Base-by-base conservation (phyloP, 2,329 filamentous ascomycete species). In the Neocatenulostroma microsporum region DNA sequence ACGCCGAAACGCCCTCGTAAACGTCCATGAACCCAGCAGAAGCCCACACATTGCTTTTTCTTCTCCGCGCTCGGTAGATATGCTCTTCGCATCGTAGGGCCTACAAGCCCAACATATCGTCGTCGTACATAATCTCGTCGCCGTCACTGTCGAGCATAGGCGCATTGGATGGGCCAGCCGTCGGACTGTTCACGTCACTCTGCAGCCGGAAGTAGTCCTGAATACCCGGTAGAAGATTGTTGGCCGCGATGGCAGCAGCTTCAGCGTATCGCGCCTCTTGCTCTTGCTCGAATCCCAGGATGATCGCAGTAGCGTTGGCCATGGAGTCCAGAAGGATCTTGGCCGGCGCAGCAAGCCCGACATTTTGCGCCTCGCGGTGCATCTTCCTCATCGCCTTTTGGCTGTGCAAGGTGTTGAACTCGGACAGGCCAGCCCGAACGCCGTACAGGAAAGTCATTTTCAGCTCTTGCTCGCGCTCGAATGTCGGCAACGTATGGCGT, bases 121-220 rank as follows among this genome's bases (percentile, higher is more conserved):
- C 30, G 17, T 32, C 30, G n/a, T 21, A 32, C 30, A 32, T 18
- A 15, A 32, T 32, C 30, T 32, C 17, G 6, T 32, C 28, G 5
- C 19, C 13, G 5, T 17, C 28, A 8, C 19, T 20, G 8, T 21
- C 19, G 11, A 6, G 13, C 5, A 7, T 3, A 30, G 5, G 12
- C 28, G 19, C 12, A 8, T n/a, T 18, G 11, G 30, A 32, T 8
- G 7, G 10, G 4, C 8, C 20, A 21, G 12, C 17, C 11, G 4
- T 4, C 5, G 30, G 30, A 21, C 30, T 23, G 9, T 12, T n/a
- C 17, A 32, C 30, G 15, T 32, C 30, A 14, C 30, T 32, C 14
- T 23, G 17, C n/a, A 32, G 18, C 30, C 9, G 15, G 15, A 30
- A n/a, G n/a, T n/a, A n/a, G n/a, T n/a, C n/a, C n/a, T n/a, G n/a